Conservation (phyloP, 148 eudicot species). For the Rhododendron ovatum region DNA sequence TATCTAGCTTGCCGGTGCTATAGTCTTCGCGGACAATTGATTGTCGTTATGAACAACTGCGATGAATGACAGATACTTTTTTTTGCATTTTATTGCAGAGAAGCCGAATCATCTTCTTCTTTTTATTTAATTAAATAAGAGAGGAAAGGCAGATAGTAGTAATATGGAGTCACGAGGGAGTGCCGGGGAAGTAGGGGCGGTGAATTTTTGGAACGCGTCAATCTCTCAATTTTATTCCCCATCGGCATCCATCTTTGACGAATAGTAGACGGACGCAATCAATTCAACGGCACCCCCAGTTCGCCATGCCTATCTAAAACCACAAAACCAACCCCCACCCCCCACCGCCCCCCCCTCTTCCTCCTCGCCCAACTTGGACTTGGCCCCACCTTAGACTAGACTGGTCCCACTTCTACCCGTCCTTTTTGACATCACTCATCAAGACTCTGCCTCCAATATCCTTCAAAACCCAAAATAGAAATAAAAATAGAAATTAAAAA, state of each 20-base stretch:
- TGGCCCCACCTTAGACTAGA: neutral
- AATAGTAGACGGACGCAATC: slow-evolving; percentile 9
- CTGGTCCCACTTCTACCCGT: slow-evolving; percentile 8
- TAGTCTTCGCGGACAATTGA: no score
- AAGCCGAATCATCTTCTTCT: no score
- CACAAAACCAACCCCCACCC: neutral
- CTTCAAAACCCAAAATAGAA: neutral
- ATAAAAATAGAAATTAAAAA: neutral
- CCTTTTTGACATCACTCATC: neutral
- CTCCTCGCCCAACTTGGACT: neutral
- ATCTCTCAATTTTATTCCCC: neutral
- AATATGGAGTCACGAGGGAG: neutral
- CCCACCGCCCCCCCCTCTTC: neutral
- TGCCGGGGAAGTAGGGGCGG: slow-evolving; percentile 24
- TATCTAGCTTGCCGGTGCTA: no score
- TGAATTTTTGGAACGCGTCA: slow-evolving; percentile 22
- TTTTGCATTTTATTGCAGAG: no score
- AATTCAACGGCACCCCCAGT: neutral
- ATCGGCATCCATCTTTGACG: slow-evolving; percentile 10
- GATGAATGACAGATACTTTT: no score
- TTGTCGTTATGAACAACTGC: no score
- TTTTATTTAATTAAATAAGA: neutral
- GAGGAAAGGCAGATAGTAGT: neutral
- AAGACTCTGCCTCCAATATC: neutral
- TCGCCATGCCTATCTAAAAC: neutral